Evolutionary conservation across 768 basidiomycete species (phyloP), one percentile per base, ranked within the genome.

Genomic region (Pilatotrama ljubarskyi): DNA sequence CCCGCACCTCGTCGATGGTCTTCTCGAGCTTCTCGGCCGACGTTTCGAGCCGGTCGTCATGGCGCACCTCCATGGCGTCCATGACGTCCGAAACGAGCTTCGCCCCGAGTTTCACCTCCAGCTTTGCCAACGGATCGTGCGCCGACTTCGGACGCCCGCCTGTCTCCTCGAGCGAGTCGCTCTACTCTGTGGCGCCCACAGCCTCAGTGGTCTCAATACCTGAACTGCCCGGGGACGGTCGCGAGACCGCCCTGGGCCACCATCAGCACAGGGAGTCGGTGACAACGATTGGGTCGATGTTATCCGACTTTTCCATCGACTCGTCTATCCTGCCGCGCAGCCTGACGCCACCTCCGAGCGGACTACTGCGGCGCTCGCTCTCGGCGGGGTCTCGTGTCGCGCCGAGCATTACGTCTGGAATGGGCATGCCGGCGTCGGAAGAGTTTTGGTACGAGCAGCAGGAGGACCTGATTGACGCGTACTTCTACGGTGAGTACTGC

Each of bases 401-500:
- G 6, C 44, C 63, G 5, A 59, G 68, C 50, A 41, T 55, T 13
- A 54, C 61, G 41, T 58, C 62, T 13, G 62, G 61, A 4, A 50
- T 58, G 15, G 56, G 48, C n/a, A 24, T 53, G 15, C 56, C 72
- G 18, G 51, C 57, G 37, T 37, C 57, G 15, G 58, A 67, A 20
- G 69, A 73, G 46, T 68, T 63, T 46, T 70, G 57, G 67, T 61
- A 69, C 53, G 73, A 68, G 32, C 65, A 64, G 40, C 71, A 58
- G 50, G 76, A 70, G 14, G 75, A 79, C 51, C 50, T 74, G 32
- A 67, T 80, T 10, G 80, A 79, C 51, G 67, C 73, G 3, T 80
- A 78, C 59, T 78, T 81, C 53, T 68, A 68, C 63, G 77, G 79
- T 75, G 65, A 58, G 69, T 44, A 10, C 29, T 32, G 29, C 29